These are phyloP conservation scores for Macrolepiota dolichaula DNA, from an alignment of 768 basidiomycete species.

Conservation along the genomic window DNA sequence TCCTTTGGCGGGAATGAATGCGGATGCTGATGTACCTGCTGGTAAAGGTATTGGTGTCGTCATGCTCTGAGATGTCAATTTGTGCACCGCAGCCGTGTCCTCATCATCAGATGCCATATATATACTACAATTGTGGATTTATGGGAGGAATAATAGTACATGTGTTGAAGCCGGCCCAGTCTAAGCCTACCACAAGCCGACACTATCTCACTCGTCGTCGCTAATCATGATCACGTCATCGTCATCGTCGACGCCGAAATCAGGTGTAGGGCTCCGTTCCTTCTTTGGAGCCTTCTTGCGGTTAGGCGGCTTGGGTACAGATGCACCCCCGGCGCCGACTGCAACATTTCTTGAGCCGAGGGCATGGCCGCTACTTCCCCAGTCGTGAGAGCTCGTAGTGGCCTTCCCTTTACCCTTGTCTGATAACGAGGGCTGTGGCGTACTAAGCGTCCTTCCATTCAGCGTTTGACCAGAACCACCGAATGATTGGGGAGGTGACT, in stretches of 20 bases:
- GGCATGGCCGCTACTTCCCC: conserved; percentile 48
- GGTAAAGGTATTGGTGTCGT: conserved; percentile 88
- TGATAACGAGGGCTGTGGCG: conserved; percentile 27
- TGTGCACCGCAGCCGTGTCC: not conserved
- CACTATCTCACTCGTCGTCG: conserved; percentile 40
- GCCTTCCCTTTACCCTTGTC: conserved; percentile 54
- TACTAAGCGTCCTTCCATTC: conserved; percentile 43
- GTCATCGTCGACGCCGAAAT: conserved; percentile 83
- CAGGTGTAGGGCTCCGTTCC: conserved; percentile 67
- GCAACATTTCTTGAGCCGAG: conserved; percentile 40
- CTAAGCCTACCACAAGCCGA: conserved; percentile 2
- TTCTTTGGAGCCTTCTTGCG: conserved; percentile 36
- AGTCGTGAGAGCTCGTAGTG: conserved; percentile 31
- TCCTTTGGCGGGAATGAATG: conserved; percentile 67
- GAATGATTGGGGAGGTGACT: conserved; percentile 48
- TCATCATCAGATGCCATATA: not conserved
- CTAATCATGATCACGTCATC: conserved; percentile 85
- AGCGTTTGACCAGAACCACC: conserved; percentile 67
- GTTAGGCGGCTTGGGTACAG: conserved; percentile 42
- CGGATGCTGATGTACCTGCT: conserved; percentile 47
- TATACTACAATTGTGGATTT: not conserved
- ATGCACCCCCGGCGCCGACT: conserved; percentile 54
- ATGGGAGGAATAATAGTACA: conserved; percentile 15
- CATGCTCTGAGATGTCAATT: conserved; percentile 63
- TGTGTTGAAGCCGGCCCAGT: not conserved